A percentile compares a stretch with the other conserved stretches of the same genome.
Conservation (phyloP, 176 grass and related monocot genomes). For the Oryza glumipatula region DNA sequence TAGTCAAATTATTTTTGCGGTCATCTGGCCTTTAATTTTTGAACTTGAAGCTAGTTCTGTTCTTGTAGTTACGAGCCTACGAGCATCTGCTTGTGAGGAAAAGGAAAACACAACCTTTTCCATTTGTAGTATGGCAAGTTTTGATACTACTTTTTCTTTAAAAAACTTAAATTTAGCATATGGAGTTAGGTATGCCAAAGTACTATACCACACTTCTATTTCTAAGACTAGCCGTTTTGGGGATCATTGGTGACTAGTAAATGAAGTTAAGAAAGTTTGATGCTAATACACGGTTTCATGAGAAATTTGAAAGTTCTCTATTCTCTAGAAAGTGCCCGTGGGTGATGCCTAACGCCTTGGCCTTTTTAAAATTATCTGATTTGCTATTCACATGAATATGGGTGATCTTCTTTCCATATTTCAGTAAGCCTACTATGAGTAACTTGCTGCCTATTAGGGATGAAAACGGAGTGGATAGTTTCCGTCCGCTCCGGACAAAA, state of each 20-base stretch:
- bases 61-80: background rate
- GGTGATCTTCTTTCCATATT: background rate
- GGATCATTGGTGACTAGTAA: background rate
- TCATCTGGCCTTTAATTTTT: background rate
- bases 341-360: background rate
- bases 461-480: too few relatives aligned
- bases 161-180: background rate
- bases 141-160: background rate
- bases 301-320: conserved; percentile 3
- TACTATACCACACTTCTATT: conserved; percentile 7
- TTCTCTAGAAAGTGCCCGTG: background rate
- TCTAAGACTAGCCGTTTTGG: background rate
- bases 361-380: background rate
- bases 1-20: background rate
- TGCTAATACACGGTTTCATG: background rate
- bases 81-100: background rate
- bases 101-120: conserved; percentile 16
- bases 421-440: background rate
- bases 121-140: conserved; percentile 2
- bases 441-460: background rate
- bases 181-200: background rate
- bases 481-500: too few relatives aligned
- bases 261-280: background rate
- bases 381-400: background rate
- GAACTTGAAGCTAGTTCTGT: background rate